These are phyloP conservation scores for Cardamine chenopodiifolia DNA, from an alignment of 345 rosid genomes.

Conservation along the genomic window DNA sequence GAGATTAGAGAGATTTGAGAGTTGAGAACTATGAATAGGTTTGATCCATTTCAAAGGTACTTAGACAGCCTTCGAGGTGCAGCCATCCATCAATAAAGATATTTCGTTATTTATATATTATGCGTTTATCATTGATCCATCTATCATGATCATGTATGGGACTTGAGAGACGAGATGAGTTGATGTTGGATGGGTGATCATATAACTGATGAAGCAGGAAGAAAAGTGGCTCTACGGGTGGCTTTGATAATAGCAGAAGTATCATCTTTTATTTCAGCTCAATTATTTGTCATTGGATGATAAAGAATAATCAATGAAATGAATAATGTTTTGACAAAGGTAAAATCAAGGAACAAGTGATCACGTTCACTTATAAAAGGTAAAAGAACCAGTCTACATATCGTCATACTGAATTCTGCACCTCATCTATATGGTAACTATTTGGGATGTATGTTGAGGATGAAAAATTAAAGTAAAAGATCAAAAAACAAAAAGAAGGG, in stretches of 20 bases:
- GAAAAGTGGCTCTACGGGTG: conserved; percentile 56
- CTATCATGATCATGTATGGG: too few species aligned
- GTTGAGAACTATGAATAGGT: too few species aligned
- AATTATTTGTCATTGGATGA: conserved; percentile 48
- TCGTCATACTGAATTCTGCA: too few species aligned
- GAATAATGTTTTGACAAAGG: not conserved
- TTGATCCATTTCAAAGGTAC: too few species aligned
- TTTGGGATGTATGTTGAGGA: not conserved
- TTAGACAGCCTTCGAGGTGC: too few species aligned
- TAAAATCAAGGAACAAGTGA: not conserved
- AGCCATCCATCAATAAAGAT: too few species aligned
- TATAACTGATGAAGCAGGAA: conserved; percentile 66
- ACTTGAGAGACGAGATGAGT: too few species aligned
- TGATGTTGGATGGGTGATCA: conserved; percentile 47
- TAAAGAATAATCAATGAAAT: not conserved
- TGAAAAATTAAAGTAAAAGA: not conserved
- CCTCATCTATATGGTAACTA: conserved; percentile 2
- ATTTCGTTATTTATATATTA: too few species aligned
- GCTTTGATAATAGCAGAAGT: conserved; percentile 64
- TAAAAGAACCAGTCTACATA: conserved; percentile 1
- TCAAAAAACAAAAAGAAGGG: not conserved
- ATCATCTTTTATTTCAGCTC: conserved; percentile 64
- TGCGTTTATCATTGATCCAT: too few species aligned
- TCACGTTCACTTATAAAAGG: not conserved
- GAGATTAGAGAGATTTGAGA: too few species aligned